Percentiles rank a stretch among this genome's conserved stretches.
Conservation (phyloP, 441 rosid genomes). For the Corymbia calophylla region DNA sequence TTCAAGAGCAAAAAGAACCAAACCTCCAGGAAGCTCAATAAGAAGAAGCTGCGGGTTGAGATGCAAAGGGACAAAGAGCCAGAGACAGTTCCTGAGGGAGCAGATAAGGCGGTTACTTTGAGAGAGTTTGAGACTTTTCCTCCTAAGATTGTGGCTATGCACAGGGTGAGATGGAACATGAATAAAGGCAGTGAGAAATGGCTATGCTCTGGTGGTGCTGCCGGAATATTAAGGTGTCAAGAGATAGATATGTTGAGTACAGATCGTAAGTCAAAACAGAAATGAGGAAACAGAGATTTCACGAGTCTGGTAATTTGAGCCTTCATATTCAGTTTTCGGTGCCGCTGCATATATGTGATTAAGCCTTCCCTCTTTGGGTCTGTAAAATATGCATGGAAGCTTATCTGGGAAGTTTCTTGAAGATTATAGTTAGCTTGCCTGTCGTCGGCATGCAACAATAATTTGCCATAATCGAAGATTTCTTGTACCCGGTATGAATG, state of each 20-base stretch:
- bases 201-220: slow-evolving; percentile 86
- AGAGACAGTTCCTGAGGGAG: slow-evolving; percentile 5
- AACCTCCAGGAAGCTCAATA: slow-evolving; percentile 16
- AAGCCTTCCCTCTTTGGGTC: background rate
- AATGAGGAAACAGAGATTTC: background rate
- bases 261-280: background rate
- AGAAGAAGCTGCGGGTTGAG: slow-evolving; percentile 12
- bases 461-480: background rate
- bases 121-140: slow-evolving; percentile 30
- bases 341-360: background rate
- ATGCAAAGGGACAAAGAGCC: slow-evolving; percentile 7
- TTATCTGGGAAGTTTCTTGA: background rate
- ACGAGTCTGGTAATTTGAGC: background rate
- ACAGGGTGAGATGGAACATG: slow-evolving; percentile 82
- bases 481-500: background rate
- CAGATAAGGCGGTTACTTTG: slow-evolving; percentile 5
- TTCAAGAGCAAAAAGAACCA: slow-evolving; percentile 7
- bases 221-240: slow-evolving; percentile 77
- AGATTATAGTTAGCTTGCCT: background rate
- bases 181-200: slow-evolving; percentile 88
- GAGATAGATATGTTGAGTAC: slow-evolving; percentile 19
- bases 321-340: background rate
- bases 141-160: slow-evolving; percentile 56
- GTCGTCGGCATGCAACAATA: background rate
- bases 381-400: background rate